phyloP scores from a whole-genome alignment of 2,329 filamentous ascomycete species.

The Ceratocystis alfenasii region DNA sequence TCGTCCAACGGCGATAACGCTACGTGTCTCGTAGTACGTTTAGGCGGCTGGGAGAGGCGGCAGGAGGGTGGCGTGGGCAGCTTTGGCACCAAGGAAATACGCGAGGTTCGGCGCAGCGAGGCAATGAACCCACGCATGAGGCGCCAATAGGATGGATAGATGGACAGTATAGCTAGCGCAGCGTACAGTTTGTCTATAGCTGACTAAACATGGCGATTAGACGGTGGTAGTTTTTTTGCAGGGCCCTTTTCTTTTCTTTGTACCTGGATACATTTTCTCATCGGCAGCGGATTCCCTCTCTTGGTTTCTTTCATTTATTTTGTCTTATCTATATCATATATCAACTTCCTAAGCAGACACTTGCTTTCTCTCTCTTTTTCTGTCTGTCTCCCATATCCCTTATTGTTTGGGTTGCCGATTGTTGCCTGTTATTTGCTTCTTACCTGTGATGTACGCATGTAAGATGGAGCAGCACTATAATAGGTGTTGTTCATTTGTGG shows the following conservation, averaged over 20 bases:
- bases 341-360: not conserved
- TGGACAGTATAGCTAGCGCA: not conserved
- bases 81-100: constrained; percentile 80
- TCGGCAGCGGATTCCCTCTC: not conserved
- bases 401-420: not conserved
- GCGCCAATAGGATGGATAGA: constrained; percentile 34
- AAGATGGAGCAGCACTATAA: not conserved
- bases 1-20: constrained; percentile 55
- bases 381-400: constrained; percentile 11
- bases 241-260: constrained; percentile 3
- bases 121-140: constrained; percentile 69
- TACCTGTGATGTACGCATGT: not conserved
- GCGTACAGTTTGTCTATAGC: not conserved
- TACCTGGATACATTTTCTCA: constrained; percentile 6
- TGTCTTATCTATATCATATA: not conserved
- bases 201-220: not conserved
- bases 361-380: not conserved
- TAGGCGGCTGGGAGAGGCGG: constrained; percentile 59
- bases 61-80: constrained; percentile 80
- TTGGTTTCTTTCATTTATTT: not conserved
- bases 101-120: constrained; percentile 70
- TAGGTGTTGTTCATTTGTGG: not conserved
- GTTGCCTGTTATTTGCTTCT: too few relatives aligned
- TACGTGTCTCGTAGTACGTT: constrained; percentile 53
- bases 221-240: not conserved